A percentile compares a stretch with the other conserved stretches of the same genome.
Evolutionary conservation across 805 yeast species (phyloP).

Genomic region (Maudiozyma bulderi): DNA sequence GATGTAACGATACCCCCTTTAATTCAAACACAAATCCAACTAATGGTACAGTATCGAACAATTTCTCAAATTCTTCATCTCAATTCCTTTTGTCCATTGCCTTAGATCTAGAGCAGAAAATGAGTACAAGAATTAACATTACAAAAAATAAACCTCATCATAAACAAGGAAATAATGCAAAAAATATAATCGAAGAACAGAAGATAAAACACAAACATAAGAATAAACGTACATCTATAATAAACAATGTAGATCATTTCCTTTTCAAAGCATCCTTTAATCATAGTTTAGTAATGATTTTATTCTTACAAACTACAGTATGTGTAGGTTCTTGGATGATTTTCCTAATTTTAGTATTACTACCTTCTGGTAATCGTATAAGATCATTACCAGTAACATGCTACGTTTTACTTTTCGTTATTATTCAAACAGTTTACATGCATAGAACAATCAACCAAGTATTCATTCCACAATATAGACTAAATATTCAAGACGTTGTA

Average conservation of each 20-base stretch:
- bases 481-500: slow-evolving; percentile 44
- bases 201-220: background rate
- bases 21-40: background rate
- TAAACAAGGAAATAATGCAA: no score
- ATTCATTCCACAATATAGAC: slow-evolving; percentile 41
- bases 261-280: slow-evolving; percentile 29
- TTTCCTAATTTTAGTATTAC: slow-evolving; percentile 43
- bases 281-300: slow-evolving; percentile 34
- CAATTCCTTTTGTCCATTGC: background rate
- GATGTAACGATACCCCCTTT: slow-evolving; percentile 5
- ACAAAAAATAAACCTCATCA: no score
- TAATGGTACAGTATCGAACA: background rate
- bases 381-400: slow-evolving; percentile 51
- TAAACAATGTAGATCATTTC: background rate
- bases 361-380: slow-evolving; percentile 34
- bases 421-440: slow-evolving; percentile 44
- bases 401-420: slow-evolving; percentile 49
- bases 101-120: background rate
- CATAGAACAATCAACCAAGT: slow-evolving; percentile 34
- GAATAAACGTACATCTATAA: background rate
- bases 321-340: slow-evolving; percentile 67
- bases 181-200: background rate
- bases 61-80: background rate
- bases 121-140: background rate
- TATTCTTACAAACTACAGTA: slow-evolving; percentile 45